Percentiles rank a stretch among this genome's conserved stretches.
Evolutionary conservation across 169 alveolate species (phyloP).

Genomic region (Perkinsus marinus): DNA sequence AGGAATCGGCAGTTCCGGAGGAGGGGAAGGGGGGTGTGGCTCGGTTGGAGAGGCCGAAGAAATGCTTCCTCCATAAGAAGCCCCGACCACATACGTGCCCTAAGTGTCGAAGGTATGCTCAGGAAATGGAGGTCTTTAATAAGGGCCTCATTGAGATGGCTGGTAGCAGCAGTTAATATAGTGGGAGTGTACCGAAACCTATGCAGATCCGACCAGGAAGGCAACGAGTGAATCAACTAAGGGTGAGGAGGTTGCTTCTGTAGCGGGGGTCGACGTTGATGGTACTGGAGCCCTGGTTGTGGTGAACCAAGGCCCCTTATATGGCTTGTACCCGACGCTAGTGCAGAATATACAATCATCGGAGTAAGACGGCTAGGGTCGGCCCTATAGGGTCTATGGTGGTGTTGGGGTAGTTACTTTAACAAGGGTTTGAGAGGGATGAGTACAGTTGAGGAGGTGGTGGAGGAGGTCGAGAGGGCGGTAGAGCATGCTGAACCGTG

Average conservation of each 20-base stretch:
- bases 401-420: background rate
- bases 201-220: background rate
- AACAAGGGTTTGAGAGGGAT: background rate
- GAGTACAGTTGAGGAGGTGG: background rate
- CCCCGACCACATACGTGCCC: background rate
- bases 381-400: background rate
- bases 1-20: background rate
- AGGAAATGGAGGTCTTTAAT: background rate
- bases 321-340: background rate
- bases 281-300: background rate
- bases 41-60: background rate
- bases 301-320: background rate
- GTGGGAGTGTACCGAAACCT: background rate
- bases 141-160: background rate
- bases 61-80: background rate
- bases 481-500: background rate
- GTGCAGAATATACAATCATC: background rate
- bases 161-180: too few relatives aligned
- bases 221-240: background rate
- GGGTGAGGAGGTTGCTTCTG: background rate
- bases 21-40: background rate
- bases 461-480: background rate
- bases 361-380: background rate
- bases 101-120: background rate
- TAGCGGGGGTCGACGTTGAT: background rate